Evolutionary conservation across 148 eudicot species (phyloP), one percentile per base, ranked within the genome.

Genomic region (Polygonum aviculare): DNA sequence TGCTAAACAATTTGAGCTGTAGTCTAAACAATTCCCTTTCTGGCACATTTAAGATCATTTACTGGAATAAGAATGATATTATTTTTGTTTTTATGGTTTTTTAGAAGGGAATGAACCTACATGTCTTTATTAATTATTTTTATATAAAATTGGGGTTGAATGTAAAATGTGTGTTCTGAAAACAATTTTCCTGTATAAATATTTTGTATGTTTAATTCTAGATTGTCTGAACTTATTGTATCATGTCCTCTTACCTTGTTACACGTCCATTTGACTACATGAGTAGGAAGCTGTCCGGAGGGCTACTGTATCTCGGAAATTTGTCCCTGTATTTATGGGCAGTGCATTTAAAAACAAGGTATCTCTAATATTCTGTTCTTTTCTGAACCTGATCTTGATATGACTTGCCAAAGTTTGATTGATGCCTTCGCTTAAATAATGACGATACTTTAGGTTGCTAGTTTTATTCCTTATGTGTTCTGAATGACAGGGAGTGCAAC

Each of bases 321-420:
- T 95, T 80, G 91, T 95, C 60, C 99, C 99, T 69, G 94, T 95
- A 54, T 95, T 93, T 79, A 91, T 95, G 99, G 98, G 99, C 12
- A 95, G 91, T 85, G 99, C 99, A 74, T 95, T 90, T 75, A 95
- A 95, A 84, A 95, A 95, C 82, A 95, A 95, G 99, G 99, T 95
- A 63, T 63, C 47, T 10, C 4, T 31, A 31, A 21, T 19, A 21
- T 31, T 72, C 22, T 45, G 50, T 44, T 41, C 21, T 41, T 71
- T 35, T 22, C 69, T n/a, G 52, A 2, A 7, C 8, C 74, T 26
- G 2, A 7, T 76, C 38, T 3, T 54, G 14, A 3, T 72, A 11
- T 74, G 50, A 7, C 47, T 16, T 70, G 47, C 47, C 49, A 26
- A 26, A 26, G 31, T 54, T 4, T 44, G 39, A 5, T 70, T 39